These are phyloP conservation scores for Quercus glauca DNA, from an alignment of 306 rosid species.

Conservation along the genomic window DNA sequence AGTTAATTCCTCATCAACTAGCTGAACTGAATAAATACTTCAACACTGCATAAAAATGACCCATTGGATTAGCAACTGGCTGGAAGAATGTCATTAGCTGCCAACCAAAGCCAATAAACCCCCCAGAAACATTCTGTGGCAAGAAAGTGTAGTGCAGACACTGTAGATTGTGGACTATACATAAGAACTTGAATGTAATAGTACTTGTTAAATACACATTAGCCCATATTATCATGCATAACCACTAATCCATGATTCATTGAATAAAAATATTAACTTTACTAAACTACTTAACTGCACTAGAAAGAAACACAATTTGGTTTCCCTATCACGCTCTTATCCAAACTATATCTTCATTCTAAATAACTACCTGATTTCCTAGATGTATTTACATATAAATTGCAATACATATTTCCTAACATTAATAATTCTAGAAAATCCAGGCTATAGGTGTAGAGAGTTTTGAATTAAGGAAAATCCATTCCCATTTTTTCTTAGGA, in stretches of 20 bases:
- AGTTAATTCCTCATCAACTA: conserved; percentile 35
- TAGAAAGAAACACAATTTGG: background rate
- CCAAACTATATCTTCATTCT: background rate
- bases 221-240: background rate
- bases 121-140: background rate
- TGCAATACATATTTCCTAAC: background rate
- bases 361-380: background rate
- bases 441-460: background rate
- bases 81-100: conserved; percentile 3
- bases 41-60: conserved; percentile 33
- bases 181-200: background rate
- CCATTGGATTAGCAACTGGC: conserved; percentile 14
- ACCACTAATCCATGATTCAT: background rate
- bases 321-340: background rate
- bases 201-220: background rate
- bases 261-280: background rate
- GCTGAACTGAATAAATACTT: conserved; percentile 33
- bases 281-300: background rate
- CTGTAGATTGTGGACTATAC: background rate
- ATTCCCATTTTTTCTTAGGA: background rate
- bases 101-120: background rate
- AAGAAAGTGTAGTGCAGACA: background rate
- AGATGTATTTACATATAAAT: background rate
- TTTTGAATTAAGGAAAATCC: background rate
- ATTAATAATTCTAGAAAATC: background rate